A percentile compares a stretch with the other conserved stretches of the same genome.
Conservation (phyloP, 768 basidiomycete species). For the Agaricus subrufescens region DNA sequence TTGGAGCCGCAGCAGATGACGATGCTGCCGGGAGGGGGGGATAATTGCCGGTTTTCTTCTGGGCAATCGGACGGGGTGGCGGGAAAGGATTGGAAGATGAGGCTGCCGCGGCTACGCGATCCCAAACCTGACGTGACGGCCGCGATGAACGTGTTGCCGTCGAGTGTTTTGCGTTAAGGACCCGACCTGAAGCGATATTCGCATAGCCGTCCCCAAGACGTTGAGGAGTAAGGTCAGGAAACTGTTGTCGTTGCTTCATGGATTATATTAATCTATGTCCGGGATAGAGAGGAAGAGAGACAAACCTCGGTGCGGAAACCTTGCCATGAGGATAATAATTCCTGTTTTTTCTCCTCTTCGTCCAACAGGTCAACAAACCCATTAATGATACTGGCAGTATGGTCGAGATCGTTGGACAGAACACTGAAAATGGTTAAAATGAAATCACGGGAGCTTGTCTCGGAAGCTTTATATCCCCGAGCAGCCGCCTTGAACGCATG, state of each 20-base stretch:
- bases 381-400: constrained; percentile 70
- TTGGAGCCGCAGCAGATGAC: constrained; percentile 7
- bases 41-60: constrained; percentile 27
- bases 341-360: constrained; percentile 79
- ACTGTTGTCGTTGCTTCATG: constrained; percentile 73
- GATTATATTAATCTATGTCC: neutral
- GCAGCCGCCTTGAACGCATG: constrained; percentile 70
- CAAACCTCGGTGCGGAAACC: constrained; percentile 78
- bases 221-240: constrained; percentile 69
- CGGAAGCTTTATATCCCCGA: constrained; percentile 71
- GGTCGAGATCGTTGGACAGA: constrained; percentile 50
- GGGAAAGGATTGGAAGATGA: constrained; percentile 26
- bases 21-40: constrained; percentile 25
- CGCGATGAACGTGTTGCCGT: constrained; percentile 55
- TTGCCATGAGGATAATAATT: constrained; percentile 74
- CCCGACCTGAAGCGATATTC: constrained; percentile 75
- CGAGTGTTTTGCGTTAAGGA: constrained; percentile 78
- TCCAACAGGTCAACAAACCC: constrained; percentile 73
- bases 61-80: constrained; percentile 16
- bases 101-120: constrained; percentile 82
- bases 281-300: neutral
- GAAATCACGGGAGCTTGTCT: constrained; percentile 78
- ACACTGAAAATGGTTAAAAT: constrained; percentile 85
- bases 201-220: constrained; percentile 65
- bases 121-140: constrained; percentile 67